Conservation (phyloP, 768 basidiomycete genomes). For the Tylopilus plumbeoviolaceoides region DNA sequence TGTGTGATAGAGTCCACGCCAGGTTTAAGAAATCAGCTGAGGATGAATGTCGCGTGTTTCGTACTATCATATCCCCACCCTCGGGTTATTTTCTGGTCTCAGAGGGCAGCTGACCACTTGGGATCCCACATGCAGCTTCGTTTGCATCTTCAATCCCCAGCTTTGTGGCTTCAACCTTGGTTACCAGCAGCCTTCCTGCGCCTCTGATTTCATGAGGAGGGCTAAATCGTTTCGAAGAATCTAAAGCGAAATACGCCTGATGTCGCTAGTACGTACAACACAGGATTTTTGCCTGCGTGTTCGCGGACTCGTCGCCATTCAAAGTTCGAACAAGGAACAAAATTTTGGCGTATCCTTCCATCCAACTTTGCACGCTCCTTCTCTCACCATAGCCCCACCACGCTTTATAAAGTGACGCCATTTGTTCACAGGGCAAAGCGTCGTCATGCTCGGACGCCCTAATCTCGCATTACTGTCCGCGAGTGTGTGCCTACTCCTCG, state of each 20-base stretch:
- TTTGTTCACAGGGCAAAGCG: background rate
- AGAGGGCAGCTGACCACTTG: background rate
- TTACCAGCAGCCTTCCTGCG: background rate
- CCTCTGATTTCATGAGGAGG: background rate
- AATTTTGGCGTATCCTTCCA: background rate
- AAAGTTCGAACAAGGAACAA: background rate
- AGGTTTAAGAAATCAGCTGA: background rate
- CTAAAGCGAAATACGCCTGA: background rate
- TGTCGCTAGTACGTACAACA: slow-evolving; percentile 9
- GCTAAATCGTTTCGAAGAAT: background rate
- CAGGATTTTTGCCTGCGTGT: background rate
- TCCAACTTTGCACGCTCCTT: background rate
- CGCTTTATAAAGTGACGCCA: slow-evolving; percentile 9
- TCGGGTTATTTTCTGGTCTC: background rate
- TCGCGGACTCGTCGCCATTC: background rate
- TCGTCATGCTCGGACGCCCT: slow-evolving; percentile 14
- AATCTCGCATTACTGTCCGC: slow-evolving; percentile 10
- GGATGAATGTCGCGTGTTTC: background rate
- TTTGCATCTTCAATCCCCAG: background rate
- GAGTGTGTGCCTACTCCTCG: slow-evolving; percentile 11
- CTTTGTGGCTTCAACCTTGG: background rate
- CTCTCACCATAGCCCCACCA: background rate
- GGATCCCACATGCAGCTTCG: background rate
- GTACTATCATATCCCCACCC: too few species aligned
- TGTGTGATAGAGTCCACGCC: background rate